Base-by-base conservation (phyloP, 2,329 filamentous ascomycete genomes). In the Pestalotiopsis sp. region DNA sequence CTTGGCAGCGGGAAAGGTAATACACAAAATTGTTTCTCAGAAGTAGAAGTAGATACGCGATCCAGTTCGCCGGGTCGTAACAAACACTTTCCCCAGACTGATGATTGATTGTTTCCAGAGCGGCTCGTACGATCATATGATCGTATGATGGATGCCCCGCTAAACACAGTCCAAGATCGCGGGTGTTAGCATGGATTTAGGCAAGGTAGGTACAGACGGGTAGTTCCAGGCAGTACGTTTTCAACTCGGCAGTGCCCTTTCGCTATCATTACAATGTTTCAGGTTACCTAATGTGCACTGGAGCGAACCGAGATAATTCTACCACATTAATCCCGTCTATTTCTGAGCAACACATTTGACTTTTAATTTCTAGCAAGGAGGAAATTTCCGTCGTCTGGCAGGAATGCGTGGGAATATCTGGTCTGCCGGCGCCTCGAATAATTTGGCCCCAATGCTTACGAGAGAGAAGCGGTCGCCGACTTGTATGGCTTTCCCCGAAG, bases 321-420 rank as follows among this genome's bases (percentile, higher is more conserved):
- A 1, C 17, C 2, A 9, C 11, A 52, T n/a, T 45, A 17, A 45
- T 52, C 45, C 6, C n/a, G n/a, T n/a, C 45, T 52, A 52, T 23
- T 52, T 20, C 20, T 20, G 45, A 52, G 4, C 17, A 52, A n/a
- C 5, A 49, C n/a, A 23, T 56, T 39, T 25, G 20, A 39, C 27
- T 59, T n/a, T 23, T 41, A 41, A n/a, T 56, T 17, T 39, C 14
- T 7, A n/a, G 5, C 27, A 45, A 13, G 41, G 36, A 27, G 20
- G 14, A n/a, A 23, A 63, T 62, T 52, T 67, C 66, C 57, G 66
- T 20, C 57, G 39, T 25, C 66, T 63, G 25, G 66, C 5, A 56
- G 66, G 66, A 67, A 67, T 63, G 57, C 31, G 57, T n/a, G 49
- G 57, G 39, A 58, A 38, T 14, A 9, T 20, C 17, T 36, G 45